Evolutionary conservation across 441 rosid genomes (phyloP).

Genomic region (Aleurites moluccanus): DNA sequence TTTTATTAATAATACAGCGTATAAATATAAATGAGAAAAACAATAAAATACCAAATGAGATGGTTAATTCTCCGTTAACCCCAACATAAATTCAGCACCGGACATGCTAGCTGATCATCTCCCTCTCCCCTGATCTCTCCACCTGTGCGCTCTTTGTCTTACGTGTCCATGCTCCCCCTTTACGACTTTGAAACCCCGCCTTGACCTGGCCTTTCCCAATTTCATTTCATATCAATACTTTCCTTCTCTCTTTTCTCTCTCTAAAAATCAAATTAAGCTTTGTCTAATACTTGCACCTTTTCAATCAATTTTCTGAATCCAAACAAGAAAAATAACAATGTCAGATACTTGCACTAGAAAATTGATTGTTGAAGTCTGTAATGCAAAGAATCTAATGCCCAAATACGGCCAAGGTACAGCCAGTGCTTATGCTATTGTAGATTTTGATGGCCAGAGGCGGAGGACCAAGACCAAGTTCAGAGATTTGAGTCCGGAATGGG

Average conservation of each 20-base stretch:
- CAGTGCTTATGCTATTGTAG: conserved; percentile 72
- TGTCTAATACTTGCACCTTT: too few relatives aligned
- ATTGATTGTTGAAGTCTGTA: conserved; percentile 69
- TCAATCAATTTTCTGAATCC: too few relatives aligned
- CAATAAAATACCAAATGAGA: too few relatives aligned
- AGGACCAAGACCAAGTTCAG: conserved; percentile 71
- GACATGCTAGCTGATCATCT: conserved; percentile 26
- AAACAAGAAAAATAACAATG: conserved; percentile 33
- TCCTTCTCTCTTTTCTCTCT: background rate
- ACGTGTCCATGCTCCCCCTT: conserved; percentile 40
- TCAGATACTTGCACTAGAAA: conserved; percentile 52
- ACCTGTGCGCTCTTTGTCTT: conserved; percentile 40
- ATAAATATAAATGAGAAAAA: too few relatives aligned
- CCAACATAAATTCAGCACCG: conserved; percentile 21
- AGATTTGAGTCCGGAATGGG: conserved; percentile 91
- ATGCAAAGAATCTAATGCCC: conserved; percentile 76
- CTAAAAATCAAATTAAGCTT: too few relatives aligned
- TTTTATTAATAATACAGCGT: too few relatives aligned
- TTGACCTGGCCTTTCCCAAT: background rate
- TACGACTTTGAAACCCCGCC: conserved; percentile 22
- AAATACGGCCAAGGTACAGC: conserved; percentile 91
- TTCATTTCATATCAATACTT: background rate
- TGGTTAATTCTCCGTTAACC: too few relatives aligned
- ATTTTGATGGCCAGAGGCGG: conserved; percentile 74
- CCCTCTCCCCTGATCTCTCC: conserved; percentile 29